A percentile compares a stretch with the other conserved stretches of the same genome.
These are phyloP conservation scores for Verruconis gallopava DNA, from an alignment of 2,329 filamentous ascomycete genomes.

Conservation along the genomic window DNA sequence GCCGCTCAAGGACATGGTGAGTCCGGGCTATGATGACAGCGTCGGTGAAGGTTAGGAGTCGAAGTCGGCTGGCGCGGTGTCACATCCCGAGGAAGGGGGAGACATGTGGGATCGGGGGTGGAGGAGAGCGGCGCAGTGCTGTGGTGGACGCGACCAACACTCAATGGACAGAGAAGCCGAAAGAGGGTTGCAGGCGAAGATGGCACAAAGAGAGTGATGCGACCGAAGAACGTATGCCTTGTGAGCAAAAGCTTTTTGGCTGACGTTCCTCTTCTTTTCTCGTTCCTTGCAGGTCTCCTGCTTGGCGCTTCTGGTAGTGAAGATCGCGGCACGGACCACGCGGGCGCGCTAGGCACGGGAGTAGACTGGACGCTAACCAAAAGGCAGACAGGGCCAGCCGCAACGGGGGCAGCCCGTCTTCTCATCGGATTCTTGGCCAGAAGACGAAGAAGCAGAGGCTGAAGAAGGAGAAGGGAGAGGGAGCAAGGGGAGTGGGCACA, in stretches of 20 bases:
- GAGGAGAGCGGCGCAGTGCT: not conserved
- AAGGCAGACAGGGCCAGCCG: no score
- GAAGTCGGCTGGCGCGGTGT: no score
- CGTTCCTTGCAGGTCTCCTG: not conserved
- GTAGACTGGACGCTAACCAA: no score
- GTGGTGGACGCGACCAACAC: not conserved
- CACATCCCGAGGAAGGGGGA: not conserved
- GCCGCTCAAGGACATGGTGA: constrained; percentile 83
- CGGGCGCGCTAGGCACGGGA: no score
- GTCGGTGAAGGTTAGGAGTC: not conserved
- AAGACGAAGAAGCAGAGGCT: no score
- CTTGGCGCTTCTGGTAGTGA: not conserved
- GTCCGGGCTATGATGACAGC: not conserved
- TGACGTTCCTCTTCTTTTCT: not conserved
- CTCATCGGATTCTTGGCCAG: no score
- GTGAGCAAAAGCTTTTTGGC: no score
- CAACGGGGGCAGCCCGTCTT: no score
- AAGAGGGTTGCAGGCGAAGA: not conserved
- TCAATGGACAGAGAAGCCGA: not conserved
- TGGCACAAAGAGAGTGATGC: not conserved
- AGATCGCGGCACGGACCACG: no score
- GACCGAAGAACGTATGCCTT: not conserved
- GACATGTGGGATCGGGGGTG: not conserved
- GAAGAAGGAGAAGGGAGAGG: no score
- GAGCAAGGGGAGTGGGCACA: no score